Base-by-base conservation (phyloP, 1,284 basidiomycete species). In the Vanrija humicola region DNA sequence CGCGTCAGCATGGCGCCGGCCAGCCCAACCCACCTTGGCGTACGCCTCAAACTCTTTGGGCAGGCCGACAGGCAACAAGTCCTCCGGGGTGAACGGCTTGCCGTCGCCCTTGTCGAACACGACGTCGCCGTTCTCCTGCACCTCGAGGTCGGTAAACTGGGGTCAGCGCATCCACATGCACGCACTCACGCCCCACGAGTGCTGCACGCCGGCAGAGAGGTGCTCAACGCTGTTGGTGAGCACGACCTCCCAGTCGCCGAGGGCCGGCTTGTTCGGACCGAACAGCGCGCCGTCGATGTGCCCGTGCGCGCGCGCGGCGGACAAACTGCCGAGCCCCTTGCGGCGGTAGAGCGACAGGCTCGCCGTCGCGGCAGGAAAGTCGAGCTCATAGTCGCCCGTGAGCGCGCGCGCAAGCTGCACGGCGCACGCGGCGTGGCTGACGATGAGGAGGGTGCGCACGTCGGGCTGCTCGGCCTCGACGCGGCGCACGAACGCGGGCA, bases 401-500 rank as follows among this genome's bases (percentile, higher is more conserved):
- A 63, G 61, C 19, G 62, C 57, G 54, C 63, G 50, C 0, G 62
- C 64, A 2, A 66, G 45, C 16, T 62, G 62, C 26, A 66, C 64
- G 8, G 63, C 64, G 21, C 52, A 72, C 16, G 77, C 77, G 7
- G 77, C 77, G 56, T 79, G 77, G 7, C 68, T 66, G 52, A 74
- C 70, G 21, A 78, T 57, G 16, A 75, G 57, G 42, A 77, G 63
- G 0, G 64, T 64, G 42, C 65, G 58, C n/a, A 70, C 57, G 4
- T 65, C 64, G 0, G 66, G 67, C n/a, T 42, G 48, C 15, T 63
- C 61, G 4, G 52, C 60, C 21, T 62, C 59, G 19, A 62, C 53
- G 19, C 59, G 47, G 39, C 40, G 39, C 7, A 52, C 44, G n/a
- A 44, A 59, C 3, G 46, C 47, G 21, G 55, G 46, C 16, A 54